Percentiles rank a stretch among this genome's conserved stretches.
phyloP scores from a whole-genome alignment of 2,329 filamentous ascomycete species.

The Mollisia scopiformis region DNA sequence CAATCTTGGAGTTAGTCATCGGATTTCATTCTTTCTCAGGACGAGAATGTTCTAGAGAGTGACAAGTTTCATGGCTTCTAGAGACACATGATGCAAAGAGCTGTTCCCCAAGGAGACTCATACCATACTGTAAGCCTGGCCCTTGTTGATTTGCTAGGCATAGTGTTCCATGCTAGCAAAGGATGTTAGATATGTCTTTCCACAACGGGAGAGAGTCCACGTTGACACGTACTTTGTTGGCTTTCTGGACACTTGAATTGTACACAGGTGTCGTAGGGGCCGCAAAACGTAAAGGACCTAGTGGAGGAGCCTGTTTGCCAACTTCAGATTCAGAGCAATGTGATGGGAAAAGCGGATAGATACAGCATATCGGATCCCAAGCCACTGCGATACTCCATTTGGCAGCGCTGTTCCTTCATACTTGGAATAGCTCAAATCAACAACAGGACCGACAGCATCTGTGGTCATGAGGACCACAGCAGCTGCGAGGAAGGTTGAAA shows the following conservation, averaged over 20 bases:
- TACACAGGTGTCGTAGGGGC: slow-evolving; percentile 62
- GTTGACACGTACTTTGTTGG: slow-evolving; percentile 12
- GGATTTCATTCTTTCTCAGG: too few species aligned
- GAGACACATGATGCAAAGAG: too few species aligned
- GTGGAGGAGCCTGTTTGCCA: slow-evolving; percentile 53
- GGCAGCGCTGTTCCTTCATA: slow-evolving; percentile 59
- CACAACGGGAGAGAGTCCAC: background rate
- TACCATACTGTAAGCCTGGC: slow-evolving; percentile 16
- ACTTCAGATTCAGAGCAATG: background rate
- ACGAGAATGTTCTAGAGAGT: too few species aligned
- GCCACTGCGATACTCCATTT: slow-evolving; percentile 68
- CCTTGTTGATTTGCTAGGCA: slow-evolving; percentile 18
- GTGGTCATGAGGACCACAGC: background rate
- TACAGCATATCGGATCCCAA: slow-evolving; percentile 71
- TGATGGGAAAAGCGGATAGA: background rate
- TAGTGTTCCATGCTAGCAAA: slow-evolving; percentile 19
- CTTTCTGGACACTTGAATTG: slow-evolving; percentile 6
- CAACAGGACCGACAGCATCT: slow-evolving; percentile 2
- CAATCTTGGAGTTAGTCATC: too few species aligned
- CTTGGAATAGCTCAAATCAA: slow-evolving; percentile 66
- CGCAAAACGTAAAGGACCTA: slow-evolving; percentile 66
- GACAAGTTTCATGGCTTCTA: too few species aligned
- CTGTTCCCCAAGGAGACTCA: too few species aligned
- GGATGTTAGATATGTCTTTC: background rate
- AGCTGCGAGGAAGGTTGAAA: background rate